Evolutionary conservation across 495 filamentous ascomycete species (phyloP).

Genomic region (Aspergillus sclerotiicarbonarius): DNA sequence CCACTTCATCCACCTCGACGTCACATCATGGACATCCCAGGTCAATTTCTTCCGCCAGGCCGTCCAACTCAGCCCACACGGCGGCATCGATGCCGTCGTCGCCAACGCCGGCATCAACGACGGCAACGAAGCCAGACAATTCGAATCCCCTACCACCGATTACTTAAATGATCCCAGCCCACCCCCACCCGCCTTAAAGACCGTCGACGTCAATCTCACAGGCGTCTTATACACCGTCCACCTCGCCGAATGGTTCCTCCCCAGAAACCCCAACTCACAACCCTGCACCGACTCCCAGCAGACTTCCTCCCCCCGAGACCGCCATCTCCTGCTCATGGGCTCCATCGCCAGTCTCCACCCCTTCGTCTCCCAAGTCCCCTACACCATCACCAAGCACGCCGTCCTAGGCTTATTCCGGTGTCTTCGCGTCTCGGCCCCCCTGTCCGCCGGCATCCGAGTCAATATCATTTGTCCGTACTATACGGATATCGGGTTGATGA

Average conservation of each 20-base stretch:
- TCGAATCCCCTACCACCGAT: neutral
- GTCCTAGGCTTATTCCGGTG: neutral
- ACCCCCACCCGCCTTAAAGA: neutral
- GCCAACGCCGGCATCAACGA: conserved; percentile 1
- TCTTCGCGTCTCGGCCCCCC: neutral
- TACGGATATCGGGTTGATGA: neutral
- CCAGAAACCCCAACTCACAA: neutral
- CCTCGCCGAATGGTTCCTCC: neutral
- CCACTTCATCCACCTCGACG: conserved; percentile 1
- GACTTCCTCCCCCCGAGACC: neutral
- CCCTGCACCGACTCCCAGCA: neutral
- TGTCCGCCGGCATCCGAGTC: neutral
- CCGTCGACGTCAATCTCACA: neutral
- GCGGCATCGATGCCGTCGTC: neutral
- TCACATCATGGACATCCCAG: neutral
- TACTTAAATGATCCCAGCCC: neutral
- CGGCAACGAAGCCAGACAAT: neutral
- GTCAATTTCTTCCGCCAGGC: conserved; percentile 1
- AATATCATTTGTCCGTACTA: conserved; percentile 5
- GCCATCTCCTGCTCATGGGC: neutral
- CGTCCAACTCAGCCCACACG: neutral
- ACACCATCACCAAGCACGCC: neutral
- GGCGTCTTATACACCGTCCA: neutral
- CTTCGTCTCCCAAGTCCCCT: neutral
- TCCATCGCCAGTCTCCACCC: neutral